These are phyloP conservation scores for Aphanomyces astaci DNA, from an alignment of 352 stramenopile species.

Conservation along the genomic window DNA sequence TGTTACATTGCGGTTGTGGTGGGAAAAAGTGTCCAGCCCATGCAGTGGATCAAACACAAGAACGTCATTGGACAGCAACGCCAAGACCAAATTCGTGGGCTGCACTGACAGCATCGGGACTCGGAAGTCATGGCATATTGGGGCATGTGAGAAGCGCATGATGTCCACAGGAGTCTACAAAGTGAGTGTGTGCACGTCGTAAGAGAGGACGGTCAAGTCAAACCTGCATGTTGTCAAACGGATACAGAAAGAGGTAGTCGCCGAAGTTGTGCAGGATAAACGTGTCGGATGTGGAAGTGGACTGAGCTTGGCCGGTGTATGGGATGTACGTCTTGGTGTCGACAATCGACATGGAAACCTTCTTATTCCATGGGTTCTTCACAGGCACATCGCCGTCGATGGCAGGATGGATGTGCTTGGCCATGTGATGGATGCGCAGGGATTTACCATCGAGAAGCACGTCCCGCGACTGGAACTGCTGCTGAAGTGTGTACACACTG, in stretches of 20 bases:
- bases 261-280: constrained; percentile 20
- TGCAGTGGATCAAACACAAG: constrained; percentile 21
- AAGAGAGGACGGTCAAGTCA: background rate
- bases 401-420: background rate
- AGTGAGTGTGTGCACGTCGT: background rate
- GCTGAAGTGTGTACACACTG: constrained; percentile 3
- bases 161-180: constrained; percentile 15
- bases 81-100: constrained; percentile 20
- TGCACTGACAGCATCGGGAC: constrained; percentile 18
- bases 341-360: constrained; percentile 12
- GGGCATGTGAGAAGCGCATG: constrained; percentile 2
- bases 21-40: constrained; percentile 16
- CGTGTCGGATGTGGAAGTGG: background rate
- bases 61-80: constrained; percentile 12
- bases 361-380: constrained; percentile 8
- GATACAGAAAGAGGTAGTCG: constrained; percentile 15
- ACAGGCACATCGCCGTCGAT: background rate
- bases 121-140: constrained; percentile 22
- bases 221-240: constrained; percentile 4
- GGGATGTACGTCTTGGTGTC: constrained; percentile 19
- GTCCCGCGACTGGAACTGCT: constrained; percentile 1
- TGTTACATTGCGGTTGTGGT: constrained; percentile 15
- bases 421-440: background rate
- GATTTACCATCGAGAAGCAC: background rate
- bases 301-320: background rate